Evolutionary conservation across 768 basidiomycete species (phyloP).

Genomic region (Boletus sp.): DNA sequence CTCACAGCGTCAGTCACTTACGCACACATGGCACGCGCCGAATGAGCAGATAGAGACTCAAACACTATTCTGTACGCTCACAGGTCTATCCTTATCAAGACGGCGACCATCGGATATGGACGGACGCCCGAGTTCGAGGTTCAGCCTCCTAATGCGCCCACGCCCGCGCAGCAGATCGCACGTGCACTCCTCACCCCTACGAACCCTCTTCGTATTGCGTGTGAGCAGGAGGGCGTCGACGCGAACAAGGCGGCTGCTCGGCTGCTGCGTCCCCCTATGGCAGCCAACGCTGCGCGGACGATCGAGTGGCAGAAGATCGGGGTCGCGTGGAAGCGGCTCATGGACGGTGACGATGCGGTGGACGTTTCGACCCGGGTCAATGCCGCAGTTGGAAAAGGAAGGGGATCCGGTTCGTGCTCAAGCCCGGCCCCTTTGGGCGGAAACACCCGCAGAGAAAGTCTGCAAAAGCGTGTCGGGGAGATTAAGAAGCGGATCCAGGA

Average conservation of each 20-base stretch:
- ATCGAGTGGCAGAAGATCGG: conserved; percentile 23
- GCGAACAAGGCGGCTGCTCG: conserved; percentile 13
- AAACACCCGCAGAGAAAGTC: background rate
- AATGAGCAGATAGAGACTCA: background rate
- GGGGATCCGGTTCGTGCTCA: too few relatives aligned
- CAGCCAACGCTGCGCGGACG: conserved; percentile 9
- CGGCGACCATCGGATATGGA: conserved; percentile 49
- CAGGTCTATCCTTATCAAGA: conserved; percentile 52
- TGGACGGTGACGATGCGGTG: background rate
- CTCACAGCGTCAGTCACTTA: conserved; percentile 70
- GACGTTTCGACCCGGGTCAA: background rate
- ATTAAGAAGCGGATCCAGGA: background rate
- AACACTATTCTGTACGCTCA: background rate
- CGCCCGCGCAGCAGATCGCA: conserved; percentile 41
- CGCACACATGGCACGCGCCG: background rate
- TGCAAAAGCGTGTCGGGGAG: conserved; percentile 7
- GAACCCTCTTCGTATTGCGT: conserved; percentile 26
- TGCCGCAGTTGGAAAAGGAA: background rate
- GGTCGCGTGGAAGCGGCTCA: conserved; percentile 17
- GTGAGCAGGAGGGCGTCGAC: conserved; percentile 27
- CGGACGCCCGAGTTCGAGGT: conserved; percentile 45
- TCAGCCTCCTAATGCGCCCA: conserved; percentile 43
- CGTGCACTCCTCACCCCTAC: conserved; percentile 36
- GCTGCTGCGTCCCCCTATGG: conserved; percentile 11
- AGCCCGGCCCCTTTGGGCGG: too few relatives aligned